Evolutionary conservation across 1,139 yeast species (phyloP), one percentile per base, ranked within the genome.

Genomic region (Wickerhamiella infanticola): DNA sequence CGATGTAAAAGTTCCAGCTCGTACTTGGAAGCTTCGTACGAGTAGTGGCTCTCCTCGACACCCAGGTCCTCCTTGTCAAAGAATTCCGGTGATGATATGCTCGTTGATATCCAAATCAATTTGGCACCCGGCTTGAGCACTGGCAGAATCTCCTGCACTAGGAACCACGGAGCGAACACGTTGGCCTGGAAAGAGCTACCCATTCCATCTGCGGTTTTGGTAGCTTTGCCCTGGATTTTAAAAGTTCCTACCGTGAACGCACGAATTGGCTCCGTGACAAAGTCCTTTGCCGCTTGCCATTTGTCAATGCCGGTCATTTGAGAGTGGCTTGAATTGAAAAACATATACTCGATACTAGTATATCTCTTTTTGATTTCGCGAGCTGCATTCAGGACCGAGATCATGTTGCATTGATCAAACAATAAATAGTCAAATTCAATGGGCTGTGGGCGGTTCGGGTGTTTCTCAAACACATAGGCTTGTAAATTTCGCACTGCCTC

Each of bases 121-220:
- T 72, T 72, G 1, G 88, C 85, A 1, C 72, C 69, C 13, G 67
- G 60, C 24, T 62, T 53, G 25, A 86, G 65, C 38, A 79, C 62
- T 8, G 75, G 76, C 43, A 65, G 60, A 36, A 82, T 65, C 53
- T 71, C 79, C 54, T 79, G 82, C 41, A 60, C 54, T 44, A 90
- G 67, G 61, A 79, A 90, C 66, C 83, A 88, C 1, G 97, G 98
- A 0, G 95, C 95, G 63, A 93, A 83, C 11, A 88, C 95, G 59
- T 90, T 90, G 4, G 94, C 94, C 63, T 90, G 95, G 65, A 90
- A 93, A 4, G 86, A 88, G 36, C 82, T 65, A 1, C 98, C 97
- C 69, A 90, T 57, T 0, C 76, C 86, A 50, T 69, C 73, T 55
- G 76, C 85, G 1, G 94, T 74, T 55, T 72, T 75, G 29, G 79